Evolutionary conservation across 2,329 filamentous ascomycete species (phyloP), one percentile per base, ranked within the genome.

Genomic region (Malbranchea zuffiana): DNA sequence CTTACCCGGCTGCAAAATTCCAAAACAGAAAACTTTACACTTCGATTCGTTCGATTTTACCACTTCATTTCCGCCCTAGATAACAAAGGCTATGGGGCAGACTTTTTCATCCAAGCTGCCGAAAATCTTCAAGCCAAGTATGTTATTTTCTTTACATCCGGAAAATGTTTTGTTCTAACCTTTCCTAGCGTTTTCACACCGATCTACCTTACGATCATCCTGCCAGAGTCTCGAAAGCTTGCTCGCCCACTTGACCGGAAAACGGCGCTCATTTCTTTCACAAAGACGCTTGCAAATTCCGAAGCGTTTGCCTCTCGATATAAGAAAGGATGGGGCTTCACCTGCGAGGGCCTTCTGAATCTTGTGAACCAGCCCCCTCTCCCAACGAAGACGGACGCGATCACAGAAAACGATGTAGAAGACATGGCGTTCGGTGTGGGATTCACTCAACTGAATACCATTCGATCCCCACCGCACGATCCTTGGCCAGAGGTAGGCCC

Each of bases 381-480:
- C 3, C 69, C 70, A 10, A 74, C 79, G 1, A 78, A 80, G 40
- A 79, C 84, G 45, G 85, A 92, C 47, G 65, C 83, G 34, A 79
- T 93, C 45, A 74, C 77, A 7, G 90, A 96, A 55, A 79, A 85
- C 3, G 88, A 96, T 51, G 82, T 94, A 17, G 90, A 98, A 51
- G 90, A 98, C 56, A 78, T 95, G 47, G 80, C 84, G 18, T 98
- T 98, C 53, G 90, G 90, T 17, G 78, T 95, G 46, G 88, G 86
- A 6, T 98, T 93, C 62, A 96, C 90, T 1, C 80, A 83, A 20
- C 72, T 98, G 44, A 93, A 88, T 64, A 95, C 88, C 0, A 90
- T 88, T 65, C 84, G 80, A 57, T 78, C 78, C 41, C 67, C 75
- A 3, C 64, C 74, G 1, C 71, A 70, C 35, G 90, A 96, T 56